Base-by-base conservation (phyloP, 805 yeast genomes). In the Metschnikowia shivogae region DNA sequence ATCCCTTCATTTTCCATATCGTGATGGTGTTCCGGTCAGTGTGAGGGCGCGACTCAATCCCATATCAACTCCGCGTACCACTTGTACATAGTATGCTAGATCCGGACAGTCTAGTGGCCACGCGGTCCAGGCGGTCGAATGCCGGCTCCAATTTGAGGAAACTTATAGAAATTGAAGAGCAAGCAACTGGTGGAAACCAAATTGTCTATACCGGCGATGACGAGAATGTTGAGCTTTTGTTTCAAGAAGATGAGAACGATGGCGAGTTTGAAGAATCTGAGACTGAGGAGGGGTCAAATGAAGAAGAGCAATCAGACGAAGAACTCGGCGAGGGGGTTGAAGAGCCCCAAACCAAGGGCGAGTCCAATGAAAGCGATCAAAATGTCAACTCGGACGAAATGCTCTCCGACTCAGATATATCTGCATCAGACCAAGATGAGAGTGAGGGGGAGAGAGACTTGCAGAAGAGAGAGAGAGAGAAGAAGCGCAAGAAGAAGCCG, bases 141-240 rank as follows among this genome's bases (percentile, higher is more conserved):
- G 99, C 99, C 1, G 99, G 99, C 12, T 84, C 87, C 42, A 73
- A 93, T 44, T 70, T 93, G 60, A 79, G 80, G 56, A 80, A 81
- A 45, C 73, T 93, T 48, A 68, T 93, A 14, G 85, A 81, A 47
- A 74, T 86, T 26, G 96, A 83, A 54, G 86, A 79, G 50, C 84
- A 79, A 38, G 59, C 67, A 7, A 53, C 63, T 1, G 34, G 57
- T 33, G 31, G 50, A 1, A 46, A 52, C 8, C 57, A 62, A 22
- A 38, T 47, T 12, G 54, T 64, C 17, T 49, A 49, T 26, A 61
- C 65, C 5, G 89, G 87, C 35, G 95, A 86, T 35, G 95, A 87
- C 50, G 89, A 84, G 53, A 81, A 84, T 42, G 85, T 87, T 32
- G 79, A 82, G 56, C 66, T 86, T 39, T 63, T 86, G 50, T 86